phyloP scores from a whole-genome alignment of 352 stramenopile genomes.

The Hyaloperonospora arabidopsidis region DNA sequence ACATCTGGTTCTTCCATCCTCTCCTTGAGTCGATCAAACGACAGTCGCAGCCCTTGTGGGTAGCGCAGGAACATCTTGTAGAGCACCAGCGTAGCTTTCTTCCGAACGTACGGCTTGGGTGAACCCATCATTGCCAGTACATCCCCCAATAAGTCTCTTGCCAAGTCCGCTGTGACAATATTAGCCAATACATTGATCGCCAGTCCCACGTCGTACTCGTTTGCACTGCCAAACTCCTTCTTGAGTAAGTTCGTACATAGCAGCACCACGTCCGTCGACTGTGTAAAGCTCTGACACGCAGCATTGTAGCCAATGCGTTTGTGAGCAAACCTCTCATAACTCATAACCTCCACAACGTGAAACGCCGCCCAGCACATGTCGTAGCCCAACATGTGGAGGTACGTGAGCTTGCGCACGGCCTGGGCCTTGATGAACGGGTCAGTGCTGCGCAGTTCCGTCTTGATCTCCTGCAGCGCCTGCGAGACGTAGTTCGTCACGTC shows the following conservation, averaged over 20 bases:
- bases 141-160: slow-evolving; percentile 88
- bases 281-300: slow-evolving; percentile 92
- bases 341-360: slow-evolving; percentile 98
- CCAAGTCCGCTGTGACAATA: slow-evolving; percentile 96
- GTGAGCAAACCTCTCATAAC: slow-evolving; percentile 90
- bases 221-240: slow-evolving; percentile 90
- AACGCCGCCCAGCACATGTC: slow-evolving; percentile 98
- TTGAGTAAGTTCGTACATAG: slow-evolving; percentile 98
- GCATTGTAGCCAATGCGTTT: slow-evolving; percentile 96
- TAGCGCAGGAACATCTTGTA: slow-evolving; percentile 99
- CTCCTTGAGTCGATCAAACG: slow-evolving; percentile 95
- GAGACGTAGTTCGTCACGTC: slow-evolving; percentile 96
- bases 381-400: slow-evolving; percentile 97
- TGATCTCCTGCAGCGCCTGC: slow-evolving; percentile 96
- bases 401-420: slow-evolving; percentile 95
- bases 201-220: slow-evolving; percentile 95
- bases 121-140: slow-evolving; percentile 89
- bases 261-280: slow-evolving; percentile 96
- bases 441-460: slow-evolving; percentile 93
- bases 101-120: slow-evolving; percentile 94
- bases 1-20: slow-evolving; percentile 94
- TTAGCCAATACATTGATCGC: slow-evolving; percentile 98
- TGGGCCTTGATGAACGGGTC: slow-evolving; percentile 96
- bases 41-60: slow-evolving; percentile 95
- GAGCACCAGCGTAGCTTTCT: slow-evolving; percentile 97